These are phyloP conservation scores for Omphalotus olearius DNA, from an alignment of 1,284 basidiomycete species.

Conservation along the genomic window DNA sequence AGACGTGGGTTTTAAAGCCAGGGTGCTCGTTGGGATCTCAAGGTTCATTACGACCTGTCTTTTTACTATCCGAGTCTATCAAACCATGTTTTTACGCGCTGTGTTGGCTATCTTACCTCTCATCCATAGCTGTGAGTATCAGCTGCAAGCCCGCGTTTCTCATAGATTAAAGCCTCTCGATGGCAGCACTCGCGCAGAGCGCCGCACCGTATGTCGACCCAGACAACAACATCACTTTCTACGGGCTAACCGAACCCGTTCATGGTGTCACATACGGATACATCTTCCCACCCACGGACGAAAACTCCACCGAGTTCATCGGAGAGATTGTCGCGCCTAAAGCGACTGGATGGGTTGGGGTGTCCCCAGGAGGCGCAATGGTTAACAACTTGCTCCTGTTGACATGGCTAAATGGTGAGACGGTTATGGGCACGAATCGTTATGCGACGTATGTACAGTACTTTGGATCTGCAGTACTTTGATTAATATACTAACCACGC, in stretches of 20 bases:
- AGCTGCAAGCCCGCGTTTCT: not conserved
- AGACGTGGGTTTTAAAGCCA: too few species aligned
- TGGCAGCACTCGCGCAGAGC: conserved; percentile 35
- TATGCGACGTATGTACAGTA: conserved; percentile 44
- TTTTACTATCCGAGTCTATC: not conserved
- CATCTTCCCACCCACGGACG: conserved; percentile 44
- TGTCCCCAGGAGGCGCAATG: conserved; percentile 53
- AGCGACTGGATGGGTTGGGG: conserved; percentile 47
- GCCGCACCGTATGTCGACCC: conserved; percentile 39
- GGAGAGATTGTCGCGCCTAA: conserved; percentile 57
- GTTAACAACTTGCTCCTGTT: conserved; percentile 45
- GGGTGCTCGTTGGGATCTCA: too few species aligned
- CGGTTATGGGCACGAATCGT: conserved; percentile 48
- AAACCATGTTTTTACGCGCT: conserved; percentile 2
- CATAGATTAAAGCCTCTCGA: not conserved
- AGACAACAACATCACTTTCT: conserved; percentile 52
- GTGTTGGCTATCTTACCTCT: conserved; percentile 3
- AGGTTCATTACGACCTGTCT: too few species aligned
- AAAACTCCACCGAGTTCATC: conserved; percentile 44
- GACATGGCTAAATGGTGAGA: conserved; percentile 53
- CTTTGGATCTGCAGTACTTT: too few species aligned
- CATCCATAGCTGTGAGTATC: not conserved
- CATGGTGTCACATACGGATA: conserved; percentile 49
- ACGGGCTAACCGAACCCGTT: conserved; percentile 43
- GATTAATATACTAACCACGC: too few species aligned